Evolutionary conservation across 129 eudicot genomes (phyloP), one percentile per base, ranked within the genome.

Genomic region (Smallanthus sonchifolius): DNA sequence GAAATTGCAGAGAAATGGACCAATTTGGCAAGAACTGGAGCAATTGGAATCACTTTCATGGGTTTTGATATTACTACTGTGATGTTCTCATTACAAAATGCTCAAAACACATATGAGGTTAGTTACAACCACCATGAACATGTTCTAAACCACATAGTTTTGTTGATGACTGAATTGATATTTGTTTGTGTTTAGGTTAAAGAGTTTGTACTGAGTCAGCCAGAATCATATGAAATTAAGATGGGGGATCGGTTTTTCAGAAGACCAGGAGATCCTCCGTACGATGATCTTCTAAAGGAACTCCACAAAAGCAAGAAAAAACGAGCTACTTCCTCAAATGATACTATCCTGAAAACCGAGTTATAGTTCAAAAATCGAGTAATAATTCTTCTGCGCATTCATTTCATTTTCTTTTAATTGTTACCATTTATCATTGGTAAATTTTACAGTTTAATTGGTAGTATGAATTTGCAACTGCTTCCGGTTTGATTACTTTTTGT

Each of bases 211-310:
- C 80, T 94, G 80, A 77, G 65, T 68, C 99, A 91, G 82, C 78
- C 88, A n/a, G 97, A 95, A 73, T 93, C 99, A 59, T 91, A 95
- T 61, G 99, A 95, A 76, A 74, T 95, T 37, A 95, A 95, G 79
- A 83, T 95, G 65, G 99, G 97, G 51, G 97, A 95, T 30, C 84
- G 79, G 59, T 76, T 87, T 38, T 86, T 75, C 61, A 79, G 97
- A 69, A 86, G 97, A 84, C 88, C 89, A 0, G 96, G 96, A 74
- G 97, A 95, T 84, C 89, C 89, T 75, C 86, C 97, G 2, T 81
- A 82, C 28, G 99, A 95, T 1, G 77, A 80, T 65, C 87, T 91
- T 48, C 63, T 91, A 36, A 83, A 82, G 79, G 80, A 78, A 83
- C 84, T 86, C 42, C 72, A 86, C 36, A 42, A 54, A 73, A 43